phyloP scores from a whole-genome alignment of 1,139 yeast genomes.

The Meyerozyma sp. region DNA sequence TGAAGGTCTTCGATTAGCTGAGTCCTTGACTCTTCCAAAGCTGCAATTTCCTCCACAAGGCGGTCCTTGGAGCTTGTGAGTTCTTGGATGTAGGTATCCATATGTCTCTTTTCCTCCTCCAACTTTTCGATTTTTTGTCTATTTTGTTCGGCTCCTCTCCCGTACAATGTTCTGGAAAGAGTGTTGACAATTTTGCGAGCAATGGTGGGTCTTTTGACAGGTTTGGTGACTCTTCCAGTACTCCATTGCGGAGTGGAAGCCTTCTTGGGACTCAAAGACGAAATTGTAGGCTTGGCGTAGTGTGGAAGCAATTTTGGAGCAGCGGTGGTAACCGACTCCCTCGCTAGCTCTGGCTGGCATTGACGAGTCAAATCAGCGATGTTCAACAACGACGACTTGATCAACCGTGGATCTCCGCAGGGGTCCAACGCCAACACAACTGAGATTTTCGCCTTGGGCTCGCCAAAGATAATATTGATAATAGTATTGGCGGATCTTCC shows the following conservation, averaged over 20 bases:
- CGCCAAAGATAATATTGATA: slow-evolving; percentile 23
- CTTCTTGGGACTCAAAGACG: slow-evolving; percentile 15
- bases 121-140: background rate
- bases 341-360: slow-evolving; percentile 11
- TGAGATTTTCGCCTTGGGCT: slow-evolving; percentile 16
- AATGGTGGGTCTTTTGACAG: background rate
- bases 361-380: slow-evolving; percentile 19
- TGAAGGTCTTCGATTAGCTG: background rate
- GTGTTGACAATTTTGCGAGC: background rate
- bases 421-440: slow-evolving; percentile 25
- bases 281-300: slow-evolving; percentile 27
- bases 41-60: background rate
- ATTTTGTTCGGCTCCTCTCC: background rate
- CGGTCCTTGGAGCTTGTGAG: background rate
- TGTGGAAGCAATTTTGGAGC: slow-evolving; percentile 4
- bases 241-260: background rate
- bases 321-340: background rate
- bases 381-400: slow-evolving; percentile 23
- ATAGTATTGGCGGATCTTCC: slow-evolving; percentile 23
- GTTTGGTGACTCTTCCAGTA: background rate
- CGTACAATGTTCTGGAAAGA: background rate
- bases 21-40: background rate
- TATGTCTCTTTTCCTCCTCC: background rate
- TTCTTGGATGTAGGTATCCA: background rate
- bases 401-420: slow-evolving; percentile 20